Conservation (phyloP, 805 yeast genomes). For the Wickerhamiella domercqiae region DNA sequence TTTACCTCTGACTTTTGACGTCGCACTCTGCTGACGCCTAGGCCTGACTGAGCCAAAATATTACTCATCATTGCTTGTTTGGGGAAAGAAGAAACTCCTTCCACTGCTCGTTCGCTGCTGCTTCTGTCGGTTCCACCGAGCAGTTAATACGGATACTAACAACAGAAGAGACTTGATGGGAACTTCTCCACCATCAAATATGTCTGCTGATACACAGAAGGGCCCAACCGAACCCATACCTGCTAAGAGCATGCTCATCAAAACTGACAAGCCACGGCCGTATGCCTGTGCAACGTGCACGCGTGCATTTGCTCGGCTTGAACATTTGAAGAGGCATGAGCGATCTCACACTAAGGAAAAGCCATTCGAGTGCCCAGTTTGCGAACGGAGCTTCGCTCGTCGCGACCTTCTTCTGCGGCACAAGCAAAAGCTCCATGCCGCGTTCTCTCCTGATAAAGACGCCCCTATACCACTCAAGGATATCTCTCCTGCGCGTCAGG, state of each 20-base stretch:
- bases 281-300: constrained; percentile 83
- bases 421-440: constrained; percentile 74
- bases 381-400: constrained; percentile 92
- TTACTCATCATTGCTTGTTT: too few relatives aligned
- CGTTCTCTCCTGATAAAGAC: constrained; percentile 18
- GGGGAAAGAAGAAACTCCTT: too few relatives aligned
- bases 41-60: too few relatives aligned
- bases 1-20: too few relatives aligned
- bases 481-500: background rate
- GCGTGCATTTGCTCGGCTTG: constrained; percentile 87
- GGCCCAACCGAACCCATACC: constrained; percentile 57
- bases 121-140: too few relatives aligned
- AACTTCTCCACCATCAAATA: too few relatives aligned
- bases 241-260: constrained; percentile 64
- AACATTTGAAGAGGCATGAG: constrained; percentile 87
- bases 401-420: constrained; percentile 61
- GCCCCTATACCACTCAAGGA: background rate
- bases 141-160: too few relatives aligned
- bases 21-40: too few relatives aligned
- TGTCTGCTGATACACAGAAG: too few relatives aligned
- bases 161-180: too few relatives aligned
- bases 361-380: constrained; percentile 90
- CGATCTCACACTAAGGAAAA: constrained; percentile 90
- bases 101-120: too few relatives aligned
- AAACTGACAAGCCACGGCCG: constrained; percentile 89